A percentile compares a stretch with the other conserved stretches of the same genome.
These are phyloP conservation scores for Dimocarpus longan DNA, from an alignment of 345 rosid species.

Conservation along the genomic window DNA sequence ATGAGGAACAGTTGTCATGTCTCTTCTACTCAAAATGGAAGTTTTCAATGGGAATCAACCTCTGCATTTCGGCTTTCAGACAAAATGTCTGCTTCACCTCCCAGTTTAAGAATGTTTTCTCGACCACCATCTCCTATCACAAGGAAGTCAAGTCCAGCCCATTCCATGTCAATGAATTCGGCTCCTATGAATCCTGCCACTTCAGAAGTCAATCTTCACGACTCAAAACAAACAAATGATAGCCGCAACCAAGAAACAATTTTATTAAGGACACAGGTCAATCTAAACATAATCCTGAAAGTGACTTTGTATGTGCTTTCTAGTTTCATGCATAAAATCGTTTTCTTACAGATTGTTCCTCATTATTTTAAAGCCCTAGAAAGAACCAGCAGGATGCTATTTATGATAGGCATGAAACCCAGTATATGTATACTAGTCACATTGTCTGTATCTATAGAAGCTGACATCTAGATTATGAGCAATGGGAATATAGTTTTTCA, in stretches of 20 bases:
- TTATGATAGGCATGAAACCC: background rate
- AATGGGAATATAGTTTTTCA: constrained; percentile 6
- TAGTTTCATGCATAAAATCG: background rate
- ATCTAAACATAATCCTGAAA: constrained; percentile 2
- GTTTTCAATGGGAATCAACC: constrained; percentile 36
- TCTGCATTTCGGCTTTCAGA: constrained; percentile 39
- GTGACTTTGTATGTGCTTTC: background rate
- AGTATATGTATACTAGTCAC: background rate
- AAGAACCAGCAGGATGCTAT: background rate
- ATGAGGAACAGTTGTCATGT: constrained; percentile 36
- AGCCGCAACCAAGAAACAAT: constrained; percentile 46
- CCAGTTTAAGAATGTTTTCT: constrained; percentile 43
- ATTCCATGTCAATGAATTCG: constrained; percentile 47
- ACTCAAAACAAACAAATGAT: constrained; percentile 45
- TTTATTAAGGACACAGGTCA: constrained; percentile 69
- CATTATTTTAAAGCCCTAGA: background rate
- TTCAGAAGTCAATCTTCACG: constrained; percentile 45
- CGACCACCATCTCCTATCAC: constrained; percentile 51
- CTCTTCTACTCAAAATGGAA: constrained; percentile 23
- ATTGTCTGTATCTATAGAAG: background rate
- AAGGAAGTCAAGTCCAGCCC: constrained; percentile 49
- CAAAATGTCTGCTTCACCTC: constrained; percentile 39
- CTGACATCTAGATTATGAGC: background rate
- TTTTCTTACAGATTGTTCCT: background rate
- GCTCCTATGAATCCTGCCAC: constrained; percentile 34